Base-by-base conservation (phyloP, 2,329 filamentous ascomycete genomes). In the Curvularia sp. region DNA sequence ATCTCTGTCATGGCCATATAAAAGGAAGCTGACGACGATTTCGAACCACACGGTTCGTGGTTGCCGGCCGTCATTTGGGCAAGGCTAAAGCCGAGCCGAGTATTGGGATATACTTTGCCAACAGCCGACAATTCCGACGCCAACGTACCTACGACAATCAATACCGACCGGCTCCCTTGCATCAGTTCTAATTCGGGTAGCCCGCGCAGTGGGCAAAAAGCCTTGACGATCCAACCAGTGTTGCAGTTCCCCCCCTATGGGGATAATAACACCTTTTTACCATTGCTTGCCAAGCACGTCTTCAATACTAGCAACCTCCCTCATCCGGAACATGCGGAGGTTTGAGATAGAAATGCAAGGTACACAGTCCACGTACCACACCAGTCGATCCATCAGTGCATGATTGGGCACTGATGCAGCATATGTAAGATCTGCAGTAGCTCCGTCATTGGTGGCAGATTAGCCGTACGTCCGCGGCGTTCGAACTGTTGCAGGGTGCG, bases 341-440 rank as follows among this genome's bases (percentile, higher is more conserved):
- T 32, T 32, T 55, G 45, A n/a, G 38, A 45, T 47, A 39, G 43
- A 54, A 48, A 48, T 58, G 50, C 55, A 55, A 58, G 51, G 50
- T 58, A 57, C 55, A 54, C n/a, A 38, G 27, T 28, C 32, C 30
- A 32, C 21, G 55, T 53, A 48, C 55, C 46, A 54, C 45, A 38
- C 28, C 45, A 41, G 55, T 49, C 43, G 50, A 57, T 57, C 50
- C 42, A 19, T 36, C 55, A 43, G 28, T 46, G 38, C 38, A 25
- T 46, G 32, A 34, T 53, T 53, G 41, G 49, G 32, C 47, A 28
- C 27, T 34, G 48, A 42, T 28, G 42, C 45, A 43, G 30, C 32
- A 36, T 43, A 23, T 38, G 21, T 30, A 47, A 42, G 32, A 55
- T 41, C 38, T 45, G 19, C 42, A 49, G n/a, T 3, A 15, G 51